Evolutionary conservation across 1,284 basidiomycete genomes (phyloP).

Genomic region (Ceratobasidium sp.): DNA sequence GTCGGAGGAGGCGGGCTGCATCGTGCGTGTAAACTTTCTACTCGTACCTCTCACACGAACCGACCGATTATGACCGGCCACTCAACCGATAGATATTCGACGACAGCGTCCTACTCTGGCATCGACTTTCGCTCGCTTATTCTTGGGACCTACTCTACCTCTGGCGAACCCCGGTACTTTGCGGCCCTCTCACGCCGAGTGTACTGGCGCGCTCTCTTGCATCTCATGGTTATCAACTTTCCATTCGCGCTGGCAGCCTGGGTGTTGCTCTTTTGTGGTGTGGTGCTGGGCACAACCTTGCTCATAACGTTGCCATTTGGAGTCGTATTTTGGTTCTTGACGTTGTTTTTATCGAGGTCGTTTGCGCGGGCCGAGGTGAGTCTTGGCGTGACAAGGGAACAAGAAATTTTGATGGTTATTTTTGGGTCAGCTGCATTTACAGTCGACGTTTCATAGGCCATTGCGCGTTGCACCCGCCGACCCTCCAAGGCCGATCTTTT

Average conservation of each 20-base stretch:
- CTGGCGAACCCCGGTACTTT: conserved; percentile 65
- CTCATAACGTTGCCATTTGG: conserved; percentile 81
- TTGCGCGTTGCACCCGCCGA: conserved; percentile 69
- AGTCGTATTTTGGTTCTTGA: conserved; percentile 77
- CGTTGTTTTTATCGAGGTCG: conserved; percentile 74
- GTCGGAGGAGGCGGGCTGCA: conserved; percentile 27
- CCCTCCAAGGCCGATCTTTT: conserved; percentile 76
- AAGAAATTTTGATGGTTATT: conserved; percentile 24
- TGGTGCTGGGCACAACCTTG: conserved; percentile 80
- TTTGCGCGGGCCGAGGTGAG: conserved; percentile 77
- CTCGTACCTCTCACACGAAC: neutral
- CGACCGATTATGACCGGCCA: neutral
- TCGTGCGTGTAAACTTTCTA: conserved; percentile 16
- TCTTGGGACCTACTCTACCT: conserved; percentile 1
- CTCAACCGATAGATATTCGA: conserved; percentile 28
- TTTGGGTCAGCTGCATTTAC: conserved; percentile 67
- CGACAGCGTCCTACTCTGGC: conserved; percentile 27
- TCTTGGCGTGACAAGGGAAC: neutral
- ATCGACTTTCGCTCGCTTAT: conserved; percentile 13
- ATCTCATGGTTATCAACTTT: conserved; percentile 78
- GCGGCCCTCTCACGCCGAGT: conserved; percentile 65
- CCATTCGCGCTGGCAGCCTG: conserved; percentile 77
- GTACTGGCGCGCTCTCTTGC: conserved; percentile 74
- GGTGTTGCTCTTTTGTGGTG: conserved; percentile 81
- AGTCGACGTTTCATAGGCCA: conserved; percentile 75